Evolutionary conservation across 106 monocot genomes (phyloP).

Genomic region (Platanthera guangdongensis): DNA sequence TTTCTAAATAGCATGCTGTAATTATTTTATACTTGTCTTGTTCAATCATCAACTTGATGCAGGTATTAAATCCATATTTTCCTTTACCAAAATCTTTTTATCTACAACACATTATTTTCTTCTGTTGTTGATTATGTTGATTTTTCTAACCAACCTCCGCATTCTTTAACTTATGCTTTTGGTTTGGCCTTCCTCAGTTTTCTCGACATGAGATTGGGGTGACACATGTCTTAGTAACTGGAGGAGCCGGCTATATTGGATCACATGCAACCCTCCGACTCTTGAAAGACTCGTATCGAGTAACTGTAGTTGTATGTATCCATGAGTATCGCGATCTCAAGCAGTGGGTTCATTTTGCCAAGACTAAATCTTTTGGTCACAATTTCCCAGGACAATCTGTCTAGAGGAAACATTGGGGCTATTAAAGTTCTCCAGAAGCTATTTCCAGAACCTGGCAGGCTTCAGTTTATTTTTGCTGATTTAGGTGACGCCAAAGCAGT

Average conservation of each 20-base stretch:
- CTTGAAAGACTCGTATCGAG: constrained; percentile 80
- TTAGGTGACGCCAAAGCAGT: constrained; percentile 62
- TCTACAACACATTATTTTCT: not conserved
- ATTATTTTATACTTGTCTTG: not conserved
- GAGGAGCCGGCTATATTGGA: constrained; percentile 96
- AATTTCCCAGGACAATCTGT: constrained; percentile 65
- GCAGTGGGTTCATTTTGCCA: not conserved
- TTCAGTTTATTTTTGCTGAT: constrained; percentile 65
- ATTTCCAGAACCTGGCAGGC: constrained; percentile 66
- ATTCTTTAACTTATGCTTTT: not conserved
- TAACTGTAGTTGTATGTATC: constrained; percentile 81
- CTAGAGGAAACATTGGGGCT: constrained; percentile 71
- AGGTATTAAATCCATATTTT: not conserved
- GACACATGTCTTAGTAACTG: constrained; percentile 93
- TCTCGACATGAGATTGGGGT: constrained; percentile 74
- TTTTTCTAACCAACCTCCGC: not conserved
- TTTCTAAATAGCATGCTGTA: not conserved
- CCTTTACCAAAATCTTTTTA: not conserved
- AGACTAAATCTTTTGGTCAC: not conserved
- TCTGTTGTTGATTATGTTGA: not conserved
- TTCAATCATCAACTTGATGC: not conserved
- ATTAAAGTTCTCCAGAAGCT: constrained; percentile 43
- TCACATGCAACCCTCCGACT: constrained; percentile 95
- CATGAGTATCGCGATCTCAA: not conserved
- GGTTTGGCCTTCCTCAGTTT: constrained; percentile 39